Evolutionary conservation across 2,329 filamentous ascomycete species (phyloP).

Genomic region (Exserohilum rostratum): DNA sequence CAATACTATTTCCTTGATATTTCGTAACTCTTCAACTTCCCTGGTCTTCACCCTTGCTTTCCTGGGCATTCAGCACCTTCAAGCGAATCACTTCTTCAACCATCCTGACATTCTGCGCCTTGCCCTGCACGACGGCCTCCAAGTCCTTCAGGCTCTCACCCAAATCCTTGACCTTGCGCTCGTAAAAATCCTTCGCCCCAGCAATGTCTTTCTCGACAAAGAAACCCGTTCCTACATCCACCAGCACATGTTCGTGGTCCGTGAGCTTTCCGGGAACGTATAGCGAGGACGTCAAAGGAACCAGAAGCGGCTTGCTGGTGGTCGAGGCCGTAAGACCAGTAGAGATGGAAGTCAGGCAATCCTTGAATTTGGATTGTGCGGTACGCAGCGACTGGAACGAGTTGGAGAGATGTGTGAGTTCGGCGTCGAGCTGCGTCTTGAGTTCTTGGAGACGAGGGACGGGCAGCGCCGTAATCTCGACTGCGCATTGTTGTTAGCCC

Average conservation of each 20-base stretch:
- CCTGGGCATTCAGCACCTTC: constrained; percentile 46
- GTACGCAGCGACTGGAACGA: constrained; percentile 90
- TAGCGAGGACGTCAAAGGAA: constrained; percentile 92
- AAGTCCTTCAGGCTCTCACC: constrained; percentile 69
- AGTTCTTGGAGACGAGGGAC: constrained; percentile 85
- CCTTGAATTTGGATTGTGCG: constrained; percentile 88
- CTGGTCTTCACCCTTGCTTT: constrained; percentile 32
- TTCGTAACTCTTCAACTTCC: constrained; percentile 21
- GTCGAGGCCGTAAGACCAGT: constrained; percentile 57
- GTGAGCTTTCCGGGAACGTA: constrained; percentile 87
- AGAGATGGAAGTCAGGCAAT: constrained; percentile 81
- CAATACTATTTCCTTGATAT: neutral
- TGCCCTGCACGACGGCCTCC: constrained; percentile 72
- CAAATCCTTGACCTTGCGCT: constrained; percentile 70
- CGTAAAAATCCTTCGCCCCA: constrained; percentile 71
- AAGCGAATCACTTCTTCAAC: constrained; percentile 74
- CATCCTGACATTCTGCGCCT: constrained; percentile 82
- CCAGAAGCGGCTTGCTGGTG: constrained; percentile 69
- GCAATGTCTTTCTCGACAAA: constrained; percentile 81
- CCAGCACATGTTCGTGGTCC: constrained; percentile 57
- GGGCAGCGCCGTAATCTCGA: constrained; percentile 78
- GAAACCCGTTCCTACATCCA: constrained; percentile 93
- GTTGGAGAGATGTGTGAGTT: constrained; percentile 89
- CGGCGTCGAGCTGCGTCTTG: constrained; percentile 94
- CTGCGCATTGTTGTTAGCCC: constrained; percentile 24